Evolutionary conservation across 2,329 filamentous ascomycete species (phyloP).

Genomic region (Fusarium floridanum): DNA sequence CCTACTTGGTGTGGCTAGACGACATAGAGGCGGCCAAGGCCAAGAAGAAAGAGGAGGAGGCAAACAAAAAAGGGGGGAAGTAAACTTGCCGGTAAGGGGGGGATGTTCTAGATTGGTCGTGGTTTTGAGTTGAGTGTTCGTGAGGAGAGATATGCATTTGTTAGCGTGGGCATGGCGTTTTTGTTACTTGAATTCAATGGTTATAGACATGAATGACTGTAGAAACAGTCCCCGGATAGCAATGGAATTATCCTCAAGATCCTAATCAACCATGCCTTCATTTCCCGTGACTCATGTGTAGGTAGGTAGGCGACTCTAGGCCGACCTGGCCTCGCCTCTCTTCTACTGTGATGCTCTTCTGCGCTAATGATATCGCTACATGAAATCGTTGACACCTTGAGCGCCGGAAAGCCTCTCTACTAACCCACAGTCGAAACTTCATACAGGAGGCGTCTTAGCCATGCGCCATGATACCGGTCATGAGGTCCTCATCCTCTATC

Average conservation of each 20-base stretch:
- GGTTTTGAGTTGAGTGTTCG: not conserved
- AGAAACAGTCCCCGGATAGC: not conserved
- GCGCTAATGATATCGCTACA: not conserved
- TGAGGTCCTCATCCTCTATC: slow-evolving; percentile 72
- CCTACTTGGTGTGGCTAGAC: not conserved
- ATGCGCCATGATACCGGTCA: slow-evolving; percentile 59
- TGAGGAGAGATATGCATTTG: not conserved
- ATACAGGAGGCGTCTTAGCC: slow-evolving; percentile 11
- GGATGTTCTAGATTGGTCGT: not conserved
- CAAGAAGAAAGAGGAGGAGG: not conserved
- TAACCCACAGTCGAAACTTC: not conserved
- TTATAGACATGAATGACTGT: not conserved
- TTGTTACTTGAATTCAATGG: not conserved
- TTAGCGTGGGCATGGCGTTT: not conserved
- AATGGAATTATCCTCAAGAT: not conserved
- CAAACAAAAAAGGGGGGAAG: not conserved
- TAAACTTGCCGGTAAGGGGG: not conserved
- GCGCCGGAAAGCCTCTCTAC: not conserved
- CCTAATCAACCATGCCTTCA: slow-evolving; percentile 12
- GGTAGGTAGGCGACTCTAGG: not conserved
- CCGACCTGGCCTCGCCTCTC: not conserved
- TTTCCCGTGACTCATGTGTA: slow-evolving; percentile 26
- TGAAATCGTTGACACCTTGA: not conserved
- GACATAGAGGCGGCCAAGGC: not conserved
- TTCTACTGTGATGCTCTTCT: not conserved